Conservation (phyloP, 2,329 filamentous ascomycete species). For the Curvularia sp. region DNA sequence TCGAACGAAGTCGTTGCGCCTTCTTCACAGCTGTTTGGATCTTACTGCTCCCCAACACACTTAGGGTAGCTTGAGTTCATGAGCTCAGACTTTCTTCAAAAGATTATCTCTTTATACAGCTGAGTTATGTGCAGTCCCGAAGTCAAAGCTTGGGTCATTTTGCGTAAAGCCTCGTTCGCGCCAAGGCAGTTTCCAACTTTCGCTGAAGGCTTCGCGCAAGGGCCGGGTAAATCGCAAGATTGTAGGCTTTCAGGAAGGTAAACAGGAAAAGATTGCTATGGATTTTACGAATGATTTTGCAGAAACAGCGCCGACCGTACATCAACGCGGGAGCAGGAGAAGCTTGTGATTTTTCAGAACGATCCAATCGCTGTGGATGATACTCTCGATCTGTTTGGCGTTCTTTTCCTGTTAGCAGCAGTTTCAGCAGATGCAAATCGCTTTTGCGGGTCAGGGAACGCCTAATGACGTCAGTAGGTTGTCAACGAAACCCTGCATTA, state of each 20-base stretch:
- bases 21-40: background rate
- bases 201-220: background rate
- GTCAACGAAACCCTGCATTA: constrained; percentile 12
- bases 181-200: background rate
- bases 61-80: background rate
- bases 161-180: background rate
- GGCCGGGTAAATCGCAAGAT: no score
- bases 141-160: background rate
- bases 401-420: background rate
- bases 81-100: background rate
- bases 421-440: background rate
- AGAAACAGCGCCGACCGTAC: background rate
- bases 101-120: background rate
- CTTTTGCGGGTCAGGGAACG: background rate
- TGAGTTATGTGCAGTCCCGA: background rate
- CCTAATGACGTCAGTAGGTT: constrained; percentile 21
- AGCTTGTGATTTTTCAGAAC: background rate
- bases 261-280: no score
- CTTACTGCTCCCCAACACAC: background rate
- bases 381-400: background rate
- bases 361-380: background rate
- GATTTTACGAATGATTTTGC: background rate
- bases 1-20: background rate
- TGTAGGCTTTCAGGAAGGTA: no score
- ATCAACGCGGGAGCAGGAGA: background rate